These are phyloP conservation scores for Knufia petricola DNA, from an alignment of 2,329 filamentous ascomycete species.

Conservation along the genomic window DNA sequence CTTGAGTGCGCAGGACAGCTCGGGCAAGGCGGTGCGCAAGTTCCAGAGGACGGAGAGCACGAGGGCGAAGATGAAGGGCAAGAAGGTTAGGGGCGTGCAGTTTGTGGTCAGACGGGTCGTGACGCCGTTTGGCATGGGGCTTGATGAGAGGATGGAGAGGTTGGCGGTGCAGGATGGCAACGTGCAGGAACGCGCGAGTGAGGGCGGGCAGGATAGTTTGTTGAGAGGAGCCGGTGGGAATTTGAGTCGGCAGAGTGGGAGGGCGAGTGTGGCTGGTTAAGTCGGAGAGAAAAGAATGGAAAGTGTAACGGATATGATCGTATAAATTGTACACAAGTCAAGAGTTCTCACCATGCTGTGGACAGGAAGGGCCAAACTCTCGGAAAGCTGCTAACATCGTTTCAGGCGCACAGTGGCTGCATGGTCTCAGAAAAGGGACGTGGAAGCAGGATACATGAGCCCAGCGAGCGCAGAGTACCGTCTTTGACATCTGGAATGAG, in stretches of 20 bases:
- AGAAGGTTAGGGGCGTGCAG: slow-evolving; percentile 11
- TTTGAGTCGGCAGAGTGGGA: slow-evolving; percentile 4
- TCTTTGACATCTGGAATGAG: no score
- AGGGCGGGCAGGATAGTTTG: slow-evolving; percentile 7
- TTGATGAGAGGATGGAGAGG: slow-evolving; percentile 10
- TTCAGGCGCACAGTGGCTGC: no score
- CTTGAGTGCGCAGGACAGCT: background rate
- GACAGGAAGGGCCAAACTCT: no score
- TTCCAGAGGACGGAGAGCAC: slow-evolving; percentile 5
- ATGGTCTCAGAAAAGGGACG: no score
- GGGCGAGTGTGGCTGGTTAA: slow-evolving; percentile 1
- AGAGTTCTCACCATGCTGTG: no score
- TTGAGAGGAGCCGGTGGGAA: slow-evolving; percentile 4
- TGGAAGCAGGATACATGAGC: no score
- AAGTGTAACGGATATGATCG: no score
- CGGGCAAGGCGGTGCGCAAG: slow-evolving; percentile 1
- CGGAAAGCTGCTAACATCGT: no score
- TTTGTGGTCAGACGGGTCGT: slow-evolving; percentile 16
- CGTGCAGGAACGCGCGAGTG: background rate
- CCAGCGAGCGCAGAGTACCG: no score
- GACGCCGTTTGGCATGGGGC: slow-evolving; percentile 18
- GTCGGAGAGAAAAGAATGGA: no score
- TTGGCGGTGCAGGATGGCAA: background rate
- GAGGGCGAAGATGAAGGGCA: slow-evolving; percentile 8
- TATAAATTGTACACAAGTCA: no score